Percentiles rank a stretch among this genome's conserved stretches.
Conservation (phyloP, 2,329 filamentous ascomycete genomes). For the Mariannaea sp. region DNA sequence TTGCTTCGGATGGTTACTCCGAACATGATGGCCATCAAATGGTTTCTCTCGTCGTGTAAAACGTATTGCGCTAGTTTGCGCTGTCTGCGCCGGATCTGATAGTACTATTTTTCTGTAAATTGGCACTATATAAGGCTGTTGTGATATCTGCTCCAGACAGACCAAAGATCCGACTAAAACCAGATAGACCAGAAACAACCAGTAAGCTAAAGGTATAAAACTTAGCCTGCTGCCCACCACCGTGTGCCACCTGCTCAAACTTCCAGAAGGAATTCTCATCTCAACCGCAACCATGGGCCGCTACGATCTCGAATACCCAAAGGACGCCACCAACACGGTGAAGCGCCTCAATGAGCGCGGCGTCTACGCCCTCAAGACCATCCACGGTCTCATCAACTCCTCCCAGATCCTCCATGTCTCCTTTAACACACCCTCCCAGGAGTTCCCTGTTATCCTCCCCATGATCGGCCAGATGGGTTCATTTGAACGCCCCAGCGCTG, state of each 20-base stretch:
- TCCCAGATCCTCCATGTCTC: slow-evolving; percentile 80
- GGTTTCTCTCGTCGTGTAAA: background rate
- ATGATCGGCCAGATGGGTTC: slow-evolving; percentile 87
- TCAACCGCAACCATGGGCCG: slow-evolving; percentile 41
- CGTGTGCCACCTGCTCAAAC: background rate
- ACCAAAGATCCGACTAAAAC: background rate
- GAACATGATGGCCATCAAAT: slow-evolving; percentile 6
- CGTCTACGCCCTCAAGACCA: slow-evolving; percentile 71
- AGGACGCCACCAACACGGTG: slow-evolving; percentile 65
- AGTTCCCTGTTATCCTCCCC: slow-evolving; percentile 78
- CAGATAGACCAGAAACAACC: too few relatives aligned
- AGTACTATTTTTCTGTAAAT: background rate
- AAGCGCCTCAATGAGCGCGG: slow-evolving; percentile 69
- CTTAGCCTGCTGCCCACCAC: too few relatives aligned
- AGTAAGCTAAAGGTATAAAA: too few relatives aligned
- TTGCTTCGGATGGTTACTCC: slow-evolving; percentile 4
- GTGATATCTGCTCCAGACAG: background rate
- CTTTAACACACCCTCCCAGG: slow-evolving; percentile 67
- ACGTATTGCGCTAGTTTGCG: slow-evolving; percentile 1
- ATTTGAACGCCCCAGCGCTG: slow-evolving; percentile 65
- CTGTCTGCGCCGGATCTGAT: slow-evolving; percentile 11
- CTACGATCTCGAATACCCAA: slow-evolving; percentile 63
- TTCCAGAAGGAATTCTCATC: background rate
- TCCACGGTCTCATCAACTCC: slow-evolving; percentile 76
- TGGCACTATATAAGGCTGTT: slow-evolving; percentile 5